Base-by-base conservation (phyloP, 306 rosid species). In the Sesbania bispinosa region DNA sequence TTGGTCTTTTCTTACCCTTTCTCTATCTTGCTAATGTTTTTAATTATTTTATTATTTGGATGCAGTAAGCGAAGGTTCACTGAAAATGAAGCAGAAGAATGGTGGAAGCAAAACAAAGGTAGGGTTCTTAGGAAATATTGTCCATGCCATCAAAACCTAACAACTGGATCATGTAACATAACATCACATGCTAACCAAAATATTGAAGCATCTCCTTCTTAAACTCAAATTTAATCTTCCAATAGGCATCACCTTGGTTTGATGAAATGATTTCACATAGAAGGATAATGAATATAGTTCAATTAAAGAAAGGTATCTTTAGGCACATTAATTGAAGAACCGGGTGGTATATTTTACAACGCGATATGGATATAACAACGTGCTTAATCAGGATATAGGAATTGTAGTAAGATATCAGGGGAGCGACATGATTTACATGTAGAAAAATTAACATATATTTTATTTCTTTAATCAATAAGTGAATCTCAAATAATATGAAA, bases 51-150 rank as follows among this genome's bases (percentile, higher is more conserved):
- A 15, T 68, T 52, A 63, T 78, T 57, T 36, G 32, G 14, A 29
- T 55, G 73, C 94, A 90, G 94, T 76, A 88, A 84, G 72, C 73
- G 89, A 69, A 87, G 77, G 79, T 93, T 85, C 74, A 82, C 75
- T 11, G 86, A 63, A 60, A 80, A 67, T 1, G 86, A 87, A 75
- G 98, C 98, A 53, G 89, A 84, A 81, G 92, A 87, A 41, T 93
- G 98, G 98, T 93, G 98, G 98, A 67, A 50, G 18, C 76, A 76
- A 75, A 88, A 93, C 86, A 90, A 81, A 83, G 80, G 62, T 21
- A 84, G 85, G 73, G 75, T 90, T 71, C 85, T 83, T 62, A 84
- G 73, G 67, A 81, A 82, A 75, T 94, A 87, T 67, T 62, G 67
- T 76, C 77, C 75, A 59, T 10, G 72, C 6, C 80, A 24, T 30